Base-by-base conservation (phyloP, 2,329 filamentous ascomycete genomes). In the Aspergillus glaucus region DNA sequence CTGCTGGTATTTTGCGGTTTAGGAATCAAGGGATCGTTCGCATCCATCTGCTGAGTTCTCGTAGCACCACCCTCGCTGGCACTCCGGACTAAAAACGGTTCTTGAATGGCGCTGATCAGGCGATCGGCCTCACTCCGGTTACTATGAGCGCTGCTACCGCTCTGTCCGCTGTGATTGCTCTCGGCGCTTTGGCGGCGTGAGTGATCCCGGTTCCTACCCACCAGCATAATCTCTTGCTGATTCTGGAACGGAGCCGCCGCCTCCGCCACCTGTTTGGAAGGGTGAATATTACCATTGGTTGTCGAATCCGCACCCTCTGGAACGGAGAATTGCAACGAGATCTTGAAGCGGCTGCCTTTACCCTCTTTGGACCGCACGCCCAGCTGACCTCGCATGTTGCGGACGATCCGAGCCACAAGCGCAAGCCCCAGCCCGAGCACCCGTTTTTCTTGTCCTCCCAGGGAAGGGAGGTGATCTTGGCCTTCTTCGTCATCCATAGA, bases 361-460 rank as follows among this genome's bases (percentile, higher is more conserved):
- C 86, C 86, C 62, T 86, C 79, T 59, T 93, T 88, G 0, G 89
- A 95, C 60, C 90, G 92, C 1, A 95, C 71, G 1, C 88, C 82
- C 26, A 95, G 68, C 60, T 95, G 90, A 0, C 90, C 91, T 50
- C 92, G 85, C 87, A 95, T 93, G 61, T 90, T 95, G n/a, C 84
- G 81, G 28, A 95, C 78, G 32, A 89, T 88, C 34, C 90, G 81
- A 14, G 88, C 87, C n/a, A 95, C 90, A 10, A 94, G 77, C 0
- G 90, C 90, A n/a, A 95, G 76, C 0, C 90, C 91, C 8, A 95
- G 77, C 0, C 91, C 91, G 1, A 95, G 69, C 0, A 82, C 83
- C 8, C 73, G 70, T 46, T 72, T 72, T 12, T 56, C 45, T 12
- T 45, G 42, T 14, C 34, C 43, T 10, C 40, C 39, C n/a, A 43